A percentile compares a stretch with the other conserved stretches of the same genome.
These are phyloP conservation scores for Trypethelium eluteriae DNA, from an alignment of 495 filamentous ascomycete genomes.

Conservation along the genomic window DNA sequence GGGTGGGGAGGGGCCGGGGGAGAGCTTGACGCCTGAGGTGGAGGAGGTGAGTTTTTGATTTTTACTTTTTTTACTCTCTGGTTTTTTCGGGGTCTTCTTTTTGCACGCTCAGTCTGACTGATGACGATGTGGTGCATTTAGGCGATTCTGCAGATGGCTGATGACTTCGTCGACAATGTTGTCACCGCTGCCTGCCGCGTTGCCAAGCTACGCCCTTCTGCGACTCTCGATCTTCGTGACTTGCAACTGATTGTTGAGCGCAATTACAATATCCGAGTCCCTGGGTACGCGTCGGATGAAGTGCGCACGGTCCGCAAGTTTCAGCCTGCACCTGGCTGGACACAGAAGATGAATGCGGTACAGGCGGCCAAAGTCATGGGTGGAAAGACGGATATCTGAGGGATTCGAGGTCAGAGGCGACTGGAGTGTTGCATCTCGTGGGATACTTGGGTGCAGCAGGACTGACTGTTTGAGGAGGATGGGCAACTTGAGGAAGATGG, in stretches of 20 bases:
- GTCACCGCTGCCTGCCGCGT: constrained; percentile 78
- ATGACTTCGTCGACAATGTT: constrained; percentile 90
- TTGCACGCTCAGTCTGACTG: neutral
- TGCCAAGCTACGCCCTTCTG: constrained; percentile 84
- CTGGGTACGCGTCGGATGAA: constrained; percentile 89
- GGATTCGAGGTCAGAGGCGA: neutral
- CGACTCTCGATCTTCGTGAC: constrained; percentile 83
- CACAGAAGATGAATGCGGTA: constrained; percentile 90
- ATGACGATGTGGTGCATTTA: constrained; percentile 29
- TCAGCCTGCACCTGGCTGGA: constrained; percentile 77
- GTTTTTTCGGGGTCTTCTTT: neutral
- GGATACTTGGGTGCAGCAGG: neutral
- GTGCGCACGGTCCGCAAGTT: constrained; percentile 88
- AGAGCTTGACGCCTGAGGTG: constrained; percentile 74
- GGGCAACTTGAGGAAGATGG: neutral
- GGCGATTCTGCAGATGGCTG: constrained; percentile 81
- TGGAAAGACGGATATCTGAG: constrained; percentile 32
- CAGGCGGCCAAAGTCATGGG: constrained; percentile 71
- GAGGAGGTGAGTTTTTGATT: constrained; percentile 65
- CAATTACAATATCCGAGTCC: constrained; percentile 96
- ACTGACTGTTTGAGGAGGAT: neutral
- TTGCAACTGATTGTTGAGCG: constrained; percentile 92
- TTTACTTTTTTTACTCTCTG: constrained; percentile 5
- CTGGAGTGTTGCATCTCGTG: neutral
- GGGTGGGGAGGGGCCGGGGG: constrained; percentile 57